Percentiles rank a stretch among this genome's conserved stretches.
Evolutionary conservation across 331 rosid species (phyloP).

Genomic region (Saraca asoca): DNA sequence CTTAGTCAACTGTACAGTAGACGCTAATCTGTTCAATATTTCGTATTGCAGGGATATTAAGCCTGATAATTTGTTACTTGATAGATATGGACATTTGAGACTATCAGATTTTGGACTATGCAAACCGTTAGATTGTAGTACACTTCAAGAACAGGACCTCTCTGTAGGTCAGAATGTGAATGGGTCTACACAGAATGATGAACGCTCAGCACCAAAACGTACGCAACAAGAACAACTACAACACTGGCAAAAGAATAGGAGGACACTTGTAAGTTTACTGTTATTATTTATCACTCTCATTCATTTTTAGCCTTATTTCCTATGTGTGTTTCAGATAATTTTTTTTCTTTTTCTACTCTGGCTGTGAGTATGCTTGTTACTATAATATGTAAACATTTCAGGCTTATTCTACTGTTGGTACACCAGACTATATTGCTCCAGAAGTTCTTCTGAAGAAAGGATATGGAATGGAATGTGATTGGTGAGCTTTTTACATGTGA

Average conservation of each 20-base stretch:
- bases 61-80: constrained; percentile 95
- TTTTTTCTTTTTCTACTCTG: too few species aligned
- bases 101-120: constrained; percentile 98
- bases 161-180: constrained; percentile 52
- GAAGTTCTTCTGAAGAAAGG: constrained; percentile 98
- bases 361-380: constrained; percentile 5
- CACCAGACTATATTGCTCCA: constrained; percentile 99
- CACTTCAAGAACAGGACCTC: constrained; percentile 73
- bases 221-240: constrained; percentile 88
- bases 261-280: constrained; percentile 78
- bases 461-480: constrained; percentile 98
- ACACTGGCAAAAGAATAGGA: constrained; percentile 95
- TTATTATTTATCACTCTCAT: constrained; percentile 8
- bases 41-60: constrained; percentile 80
- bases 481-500: constrained; percentile 51
- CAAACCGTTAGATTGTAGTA: constrained; percentile 94
- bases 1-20: constrained; percentile 12
- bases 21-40: constrained; percentile 33
- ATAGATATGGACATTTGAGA: constrained; percentile 88
- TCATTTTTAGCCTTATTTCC: constrained; percentile 5
- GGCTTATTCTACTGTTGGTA: constrained; percentile 99
- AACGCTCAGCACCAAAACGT: constrained; percentile 64
- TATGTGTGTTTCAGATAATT: too few species aligned
- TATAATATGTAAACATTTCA: constrained; percentile 45
- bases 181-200: constrained; percentile 67